Evolutionary conservation across 139 green algal species (phyloP).

Genomic region (Coelastrella sp.): DNA sequence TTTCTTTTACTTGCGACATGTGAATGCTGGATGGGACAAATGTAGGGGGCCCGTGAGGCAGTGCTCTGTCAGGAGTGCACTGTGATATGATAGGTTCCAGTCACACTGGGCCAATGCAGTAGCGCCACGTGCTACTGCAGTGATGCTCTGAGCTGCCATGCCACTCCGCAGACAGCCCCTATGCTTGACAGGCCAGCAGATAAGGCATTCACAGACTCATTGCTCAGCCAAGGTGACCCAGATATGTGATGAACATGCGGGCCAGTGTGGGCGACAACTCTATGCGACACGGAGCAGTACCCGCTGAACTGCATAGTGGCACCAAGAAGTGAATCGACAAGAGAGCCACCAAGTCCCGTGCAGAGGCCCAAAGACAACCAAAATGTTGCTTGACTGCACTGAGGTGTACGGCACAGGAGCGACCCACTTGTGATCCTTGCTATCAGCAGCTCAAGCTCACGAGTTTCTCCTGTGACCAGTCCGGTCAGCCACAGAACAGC

Average conservation of each 20-base stretch:
- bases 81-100: too few relatives aligned
- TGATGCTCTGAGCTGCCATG: background rate
- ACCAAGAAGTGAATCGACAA: constrained; percentile 90
- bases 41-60: too few relatives aligned
- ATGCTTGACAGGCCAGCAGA: background rate
- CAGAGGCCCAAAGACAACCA: constrained; percentile 46
- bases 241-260: constrained; percentile 35
- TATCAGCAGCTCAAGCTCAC: background rate
- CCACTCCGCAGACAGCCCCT: background rate
- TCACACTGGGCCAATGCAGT: too few relatives aligned
- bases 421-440: background rate
- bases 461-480: background rate
- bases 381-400: background rate
- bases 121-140: too few relatives aligned
- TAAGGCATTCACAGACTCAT: constrained; percentile 42
- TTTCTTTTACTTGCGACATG: too few relatives aligned
- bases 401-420: background rate
- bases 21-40: background rate
- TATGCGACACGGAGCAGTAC: background rate
- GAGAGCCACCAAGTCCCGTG: constrained; percentile 73
- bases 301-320: constrained; percentile 86
- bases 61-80: too few relatives aligned
- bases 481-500: background rate
- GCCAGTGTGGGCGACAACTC: constrained; percentile 31
- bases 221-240: constrained; percentile 31